Percentiles rank a stretch among this genome's conserved stretches.
Evolutionary conservation across 202 grass and related monocot genomes (phyloP).

Genomic region (Brachypodium distachyon): DNA sequence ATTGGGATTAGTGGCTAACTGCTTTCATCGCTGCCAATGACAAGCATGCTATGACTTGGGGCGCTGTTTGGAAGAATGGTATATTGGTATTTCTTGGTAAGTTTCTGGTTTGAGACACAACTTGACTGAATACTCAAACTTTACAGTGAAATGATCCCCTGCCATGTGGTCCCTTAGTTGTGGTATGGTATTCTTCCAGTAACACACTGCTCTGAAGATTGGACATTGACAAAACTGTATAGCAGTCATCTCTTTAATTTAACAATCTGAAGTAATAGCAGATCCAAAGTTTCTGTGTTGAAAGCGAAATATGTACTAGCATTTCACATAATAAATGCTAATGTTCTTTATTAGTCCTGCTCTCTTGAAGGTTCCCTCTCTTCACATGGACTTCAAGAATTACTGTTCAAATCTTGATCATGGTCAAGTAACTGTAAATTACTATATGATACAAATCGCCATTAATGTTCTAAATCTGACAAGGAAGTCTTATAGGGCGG

Average conservation of each 20-base stretch:
- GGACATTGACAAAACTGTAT: not conserved
- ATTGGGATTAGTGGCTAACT: not conserved
- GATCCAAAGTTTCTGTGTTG: not conserved
- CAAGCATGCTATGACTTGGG: not conserved
- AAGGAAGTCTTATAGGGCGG: not conserved
- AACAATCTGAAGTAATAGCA: not conserved
- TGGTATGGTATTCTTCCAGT: not conserved
- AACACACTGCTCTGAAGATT: not conserved
- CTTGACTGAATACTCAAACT: too few species aligned
- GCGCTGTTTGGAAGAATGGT: too few species aligned
- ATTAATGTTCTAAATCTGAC: slow-evolving; percentile 15
- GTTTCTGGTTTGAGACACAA: too few species aligned
- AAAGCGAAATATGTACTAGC: not conserved
- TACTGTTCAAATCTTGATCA: slow-evolving; percentile 9
- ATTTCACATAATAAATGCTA: not conserved
- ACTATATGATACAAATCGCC: not conserved
- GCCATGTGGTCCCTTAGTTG: too few species aligned
- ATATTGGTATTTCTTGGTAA: too few species aligned
- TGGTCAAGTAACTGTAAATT: slow-evolving; percentile 25
- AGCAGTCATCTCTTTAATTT: not conserved
- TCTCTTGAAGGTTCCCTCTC: not conserved
- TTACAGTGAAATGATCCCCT: too few species aligned
- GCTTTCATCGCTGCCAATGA: slow-evolving; percentile 3
- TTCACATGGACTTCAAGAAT: not conserved
- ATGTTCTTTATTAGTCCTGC: not conserved